These are phyloP conservation scores for Inga leiocalycina DNA, from an alignment of 306 rosid genomes.

Conservation along the genomic window DNA sequence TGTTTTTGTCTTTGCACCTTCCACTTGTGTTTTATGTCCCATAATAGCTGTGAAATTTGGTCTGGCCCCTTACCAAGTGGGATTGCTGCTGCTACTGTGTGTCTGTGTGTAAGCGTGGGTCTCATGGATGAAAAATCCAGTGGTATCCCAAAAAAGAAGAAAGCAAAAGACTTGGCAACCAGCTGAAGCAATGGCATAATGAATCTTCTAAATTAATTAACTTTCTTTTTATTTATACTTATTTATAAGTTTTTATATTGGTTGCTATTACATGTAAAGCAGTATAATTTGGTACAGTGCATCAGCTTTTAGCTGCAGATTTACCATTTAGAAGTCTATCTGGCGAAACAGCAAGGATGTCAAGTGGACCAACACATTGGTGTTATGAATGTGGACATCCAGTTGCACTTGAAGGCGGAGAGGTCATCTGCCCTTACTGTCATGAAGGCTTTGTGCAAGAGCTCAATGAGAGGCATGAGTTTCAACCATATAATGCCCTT, in stretches of 20 bases:
- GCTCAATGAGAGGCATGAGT: constrained; percentile 46
- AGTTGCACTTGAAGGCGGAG: constrained; percentile 50
- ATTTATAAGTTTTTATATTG: constrained; percentile 1
- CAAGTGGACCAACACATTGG: constrained; percentile 76
- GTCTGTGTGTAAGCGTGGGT: not conserved
- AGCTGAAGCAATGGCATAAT: constrained; percentile 1
- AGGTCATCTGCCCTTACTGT: constrained; percentile 57
- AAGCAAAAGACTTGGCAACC: not conserved
- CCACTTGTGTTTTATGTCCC: constrained; percentile 18
- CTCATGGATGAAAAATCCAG: not conserved
- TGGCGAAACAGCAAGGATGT: constrained; percentile 49
- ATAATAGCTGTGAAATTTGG: constrained; percentile 4
- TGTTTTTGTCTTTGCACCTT: not conserved
- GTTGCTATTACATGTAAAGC: constrained; percentile 10
- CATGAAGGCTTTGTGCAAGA: constrained; percentile 67
- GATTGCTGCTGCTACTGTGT: not conserved
- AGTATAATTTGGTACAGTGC: constrained; percentile 11
- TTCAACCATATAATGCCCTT: constrained; percentile 28
- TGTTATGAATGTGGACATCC: constrained; percentile 59
- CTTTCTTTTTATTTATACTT: not conserved
- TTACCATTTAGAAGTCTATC: constrained; percentile 1
- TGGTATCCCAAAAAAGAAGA: not conserved
- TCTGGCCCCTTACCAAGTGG: not conserved
- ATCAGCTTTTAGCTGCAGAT: constrained; percentile 29
- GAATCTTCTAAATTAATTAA: not conserved